phyloP scores from a whole-genome alignment of 164 flowering plant genomes.

The Stephania japonica region DNA sequence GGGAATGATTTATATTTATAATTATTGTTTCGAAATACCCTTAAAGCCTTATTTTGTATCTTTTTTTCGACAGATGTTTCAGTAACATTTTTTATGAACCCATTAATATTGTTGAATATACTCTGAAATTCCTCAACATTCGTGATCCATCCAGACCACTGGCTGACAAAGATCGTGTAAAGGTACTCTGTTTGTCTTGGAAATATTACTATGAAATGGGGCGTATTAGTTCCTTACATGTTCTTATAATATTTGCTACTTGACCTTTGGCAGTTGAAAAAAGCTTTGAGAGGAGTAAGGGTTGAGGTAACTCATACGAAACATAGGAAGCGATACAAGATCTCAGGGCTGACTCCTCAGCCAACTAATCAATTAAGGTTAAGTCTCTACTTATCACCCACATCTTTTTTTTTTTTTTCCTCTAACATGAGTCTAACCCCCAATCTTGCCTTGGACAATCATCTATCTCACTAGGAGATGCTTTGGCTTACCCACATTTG shows the following conservation, averaged over 20 bases:
- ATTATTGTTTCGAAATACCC: background rate
- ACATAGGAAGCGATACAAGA: constrained; percentile 7
- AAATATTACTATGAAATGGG: too few relatives aligned
- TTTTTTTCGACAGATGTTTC: constrained; percentile 58
- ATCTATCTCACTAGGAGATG: too few relatives aligned
- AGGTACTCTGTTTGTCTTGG: constrained; percentile 30
- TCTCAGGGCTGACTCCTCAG: constrained; percentile 22
- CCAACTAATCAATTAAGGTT: constrained; percentile 25
- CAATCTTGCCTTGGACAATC: background rate
- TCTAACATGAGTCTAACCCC: too few relatives aligned
- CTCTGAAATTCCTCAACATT: constrained; percentile 22
- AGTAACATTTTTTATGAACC: constrained; percentile 59
- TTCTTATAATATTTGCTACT: background rate
- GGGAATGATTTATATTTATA: background rate
- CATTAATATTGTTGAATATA: constrained; percentile 44
- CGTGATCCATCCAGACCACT: constrained; percentile 32
- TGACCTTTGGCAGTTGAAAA: constrained; percentile 21
- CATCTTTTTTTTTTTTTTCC: background rate
- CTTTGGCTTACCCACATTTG: too few relatives aligned
- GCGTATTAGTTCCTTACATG: background rate
- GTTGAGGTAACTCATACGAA: constrained; percentile 26
- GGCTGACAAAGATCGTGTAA: constrained; percentile 48
- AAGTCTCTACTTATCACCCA: background rate
- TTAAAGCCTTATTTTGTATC: background rate
- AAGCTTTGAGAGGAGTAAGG: constrained; percentile 34